Conservation (phyloP, 805 yeast genomes). For the Metschnikowia continentalis region DNA sequence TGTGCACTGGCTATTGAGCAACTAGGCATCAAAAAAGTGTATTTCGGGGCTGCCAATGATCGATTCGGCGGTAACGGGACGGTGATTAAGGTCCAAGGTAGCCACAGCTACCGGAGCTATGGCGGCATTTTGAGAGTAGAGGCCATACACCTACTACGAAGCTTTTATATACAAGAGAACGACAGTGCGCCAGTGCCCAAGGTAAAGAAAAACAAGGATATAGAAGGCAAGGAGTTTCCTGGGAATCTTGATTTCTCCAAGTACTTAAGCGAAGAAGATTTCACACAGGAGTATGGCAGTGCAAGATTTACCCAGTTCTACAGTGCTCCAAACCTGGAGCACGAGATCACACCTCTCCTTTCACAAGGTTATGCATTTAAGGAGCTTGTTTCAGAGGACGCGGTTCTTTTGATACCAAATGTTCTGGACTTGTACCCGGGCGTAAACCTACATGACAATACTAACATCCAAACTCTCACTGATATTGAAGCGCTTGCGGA, state of each 20-base stretch:
- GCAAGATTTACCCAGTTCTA: constrained; percentile 19
- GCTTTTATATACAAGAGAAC: constrained; percentile 83
- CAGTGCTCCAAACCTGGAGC: constrained; percentile 1
- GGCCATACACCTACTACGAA: constrained; percentile 74
- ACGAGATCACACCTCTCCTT: constrained; percentile 12
- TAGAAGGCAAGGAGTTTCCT: constrained; percentile 57
- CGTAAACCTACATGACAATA: neutral
- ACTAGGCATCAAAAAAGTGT: constrained; percentile 64
- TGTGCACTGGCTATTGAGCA: constrained; percentile 91
- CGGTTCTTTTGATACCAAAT: constrained; percentile 6
- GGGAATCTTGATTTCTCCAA: constrained; percentile 48
- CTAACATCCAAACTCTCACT: neutral
- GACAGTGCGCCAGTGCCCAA: constrained; percentile 80
- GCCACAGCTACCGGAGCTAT: constrained; percentile 45
- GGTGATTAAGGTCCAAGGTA: constrained; percentile 49
- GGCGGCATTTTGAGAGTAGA: constrained; percentile 82
- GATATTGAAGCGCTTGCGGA: constrained; percentile 3
- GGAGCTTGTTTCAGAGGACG: constrained; percentile 1
- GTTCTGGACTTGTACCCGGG: constrained; percentile 6
- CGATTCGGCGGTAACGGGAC: constrained; percentile 97
- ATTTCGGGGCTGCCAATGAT: constrained; percentile 92
- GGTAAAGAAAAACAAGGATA: constrained; percentile 62
- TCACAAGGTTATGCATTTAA: constrained; percentile 6
- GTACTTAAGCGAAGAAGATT: constrained; percentile 51
- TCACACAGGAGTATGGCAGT: constrained; percentile 47